Evolutionary conservation across 495 filamentous ascomycete genomes (phyloP).

Genomic region (Penicillium egyptiacum): DNA sequence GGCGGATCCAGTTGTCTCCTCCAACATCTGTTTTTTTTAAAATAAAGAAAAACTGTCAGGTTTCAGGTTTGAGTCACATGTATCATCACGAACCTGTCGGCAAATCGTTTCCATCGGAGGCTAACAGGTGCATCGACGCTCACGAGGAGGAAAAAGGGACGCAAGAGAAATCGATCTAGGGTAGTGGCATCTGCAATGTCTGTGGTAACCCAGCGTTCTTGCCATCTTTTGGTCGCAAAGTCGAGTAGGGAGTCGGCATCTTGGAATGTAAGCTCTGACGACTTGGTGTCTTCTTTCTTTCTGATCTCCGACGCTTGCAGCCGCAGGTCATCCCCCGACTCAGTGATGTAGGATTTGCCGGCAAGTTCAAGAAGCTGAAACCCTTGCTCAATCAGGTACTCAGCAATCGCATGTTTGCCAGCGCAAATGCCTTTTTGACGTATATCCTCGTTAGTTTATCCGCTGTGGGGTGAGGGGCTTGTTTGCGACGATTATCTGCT

Average conservation of each 20-base stretch:
- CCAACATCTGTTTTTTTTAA: constrained; percentile 37
- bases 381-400: constrained; percentile 74
- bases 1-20: constrained; percentile 44
- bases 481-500: constrained; percentile 24
- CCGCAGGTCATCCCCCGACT: constrained; percentile 33
- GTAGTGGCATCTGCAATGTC: constrained; percentile 67
- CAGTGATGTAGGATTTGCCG: constrained; percentile 22
- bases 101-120: constrained; percentile 76
- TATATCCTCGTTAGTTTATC: constrained; percentile 14
- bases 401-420: constrained; percentile 82
- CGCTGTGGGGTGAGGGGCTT: neutral
- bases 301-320: constrained; percentile 31
- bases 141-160: constrained; percentile 91
- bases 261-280: constrained; percentile 50
- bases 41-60: neutral
- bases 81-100: constrained; percentile 45
- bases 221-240: constrained; percentile 83
- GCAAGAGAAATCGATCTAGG: constrained; percentile 68
- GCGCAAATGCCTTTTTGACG: constrained; percentile 72
- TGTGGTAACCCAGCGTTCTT: constrained; percentile 77
- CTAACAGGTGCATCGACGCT: constrained; percentile 87
- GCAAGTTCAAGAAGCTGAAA: constrained; percentile 56
- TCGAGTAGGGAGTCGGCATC: constrained; percentile 66
- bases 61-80: neutral
- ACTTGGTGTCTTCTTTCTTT: constrained; percentile 21